Conservation (phyloP, 1,284 basidiomycete genomes). For the Ceratobasidium sp. region DNA sequence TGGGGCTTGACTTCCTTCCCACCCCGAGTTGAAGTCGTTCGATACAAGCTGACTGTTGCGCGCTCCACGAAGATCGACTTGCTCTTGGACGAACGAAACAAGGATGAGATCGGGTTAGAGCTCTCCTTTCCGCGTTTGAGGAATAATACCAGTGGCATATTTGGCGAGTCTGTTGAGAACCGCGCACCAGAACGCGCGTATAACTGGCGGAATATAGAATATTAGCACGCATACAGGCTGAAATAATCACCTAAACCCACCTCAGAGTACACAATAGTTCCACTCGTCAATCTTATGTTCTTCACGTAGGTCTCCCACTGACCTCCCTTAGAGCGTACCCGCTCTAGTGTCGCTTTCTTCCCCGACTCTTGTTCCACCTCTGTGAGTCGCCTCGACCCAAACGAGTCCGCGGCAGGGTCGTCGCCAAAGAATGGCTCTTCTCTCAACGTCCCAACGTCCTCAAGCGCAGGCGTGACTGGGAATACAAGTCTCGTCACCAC, state of each 20-base stretch:
- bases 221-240: background rate
- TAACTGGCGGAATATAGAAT: background rate
- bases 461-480: conserved; percentile 16
- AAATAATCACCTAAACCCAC: background rate
- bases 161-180: conserved; percentile 1
- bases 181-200: conserved; percentile 12
- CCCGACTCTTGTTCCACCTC: conserved; percentile 17
- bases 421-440: conserved; percentile 37
- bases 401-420: background rate
- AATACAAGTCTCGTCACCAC: conserved; percentile 35
- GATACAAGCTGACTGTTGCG: conserved; percentile 1
- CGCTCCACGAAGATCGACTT: conserved; percentile 10
- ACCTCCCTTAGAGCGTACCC: conserved; percentile 7
- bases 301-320: conserved; percentile 18
- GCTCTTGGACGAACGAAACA: conserved; percentile 28
- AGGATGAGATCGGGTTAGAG: conserved; percentile 11
- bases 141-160: conserved; percentile 11
- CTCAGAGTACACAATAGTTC: conserved; percentile 11
- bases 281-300: background rate
- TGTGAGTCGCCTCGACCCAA: background rate
- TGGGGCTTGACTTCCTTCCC: conserved; percentile 28
- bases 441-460: conserved; percentile 20
- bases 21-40: conserved; percentile 10
- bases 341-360: conserved; percentile 9
- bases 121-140: background rate